Evolutionary conservation across 331 rosid species (phyloP), one percentile per base, ranked within the genome.

Genomic region (Saraca asoca): DNA sequence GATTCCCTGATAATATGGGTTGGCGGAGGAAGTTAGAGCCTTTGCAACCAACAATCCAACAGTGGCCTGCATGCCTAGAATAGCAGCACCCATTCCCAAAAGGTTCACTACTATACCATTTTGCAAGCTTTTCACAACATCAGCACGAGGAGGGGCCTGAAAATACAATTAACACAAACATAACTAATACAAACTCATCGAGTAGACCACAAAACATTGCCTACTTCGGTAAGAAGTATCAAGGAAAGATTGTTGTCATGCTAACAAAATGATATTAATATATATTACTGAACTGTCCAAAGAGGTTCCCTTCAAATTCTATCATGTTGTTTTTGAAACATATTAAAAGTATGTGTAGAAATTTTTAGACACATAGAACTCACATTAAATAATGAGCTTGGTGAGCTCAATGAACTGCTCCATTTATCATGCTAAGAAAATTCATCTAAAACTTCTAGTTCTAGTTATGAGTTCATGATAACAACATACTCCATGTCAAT

Each of bases 141-240:
- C 97, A 13, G 97, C 94, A 0, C 99, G 99, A 20, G 99, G 87
- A 51, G 99, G 99, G 60, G 96, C 97, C 99, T 94, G 86, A 57
- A 75, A 75, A 15, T 62, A 67, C 66, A 18, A 45, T 54, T 51
- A 62, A 48, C 52, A 75, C 17, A 46, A 62, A 29, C 13, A 12
- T 5, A 57, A 38, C 50, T 41, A 17, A 31, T 38, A 31, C 71
- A 72, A 31, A 49, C 33, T 41, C 66, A 75, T 12, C 10, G 50
- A n/a, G 29, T 7, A 17, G 39, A 54, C 2, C 7, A 4, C 58
- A 16, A 33, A 48, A 14, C 7, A 31, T 46, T 17, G 29, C 54
- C n/a, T 7, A 31, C n/a, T 5, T 44, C 15, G 11, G 17, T 43
- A 16, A 45, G 18, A 62, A 13, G 46, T n/a, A 7, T 10, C 6